These are phyloP conservation scores for Amaranthus tricolor DNA, from an alignment of 179 eudicot genomes.

Conservation along the genomic window DNA sequence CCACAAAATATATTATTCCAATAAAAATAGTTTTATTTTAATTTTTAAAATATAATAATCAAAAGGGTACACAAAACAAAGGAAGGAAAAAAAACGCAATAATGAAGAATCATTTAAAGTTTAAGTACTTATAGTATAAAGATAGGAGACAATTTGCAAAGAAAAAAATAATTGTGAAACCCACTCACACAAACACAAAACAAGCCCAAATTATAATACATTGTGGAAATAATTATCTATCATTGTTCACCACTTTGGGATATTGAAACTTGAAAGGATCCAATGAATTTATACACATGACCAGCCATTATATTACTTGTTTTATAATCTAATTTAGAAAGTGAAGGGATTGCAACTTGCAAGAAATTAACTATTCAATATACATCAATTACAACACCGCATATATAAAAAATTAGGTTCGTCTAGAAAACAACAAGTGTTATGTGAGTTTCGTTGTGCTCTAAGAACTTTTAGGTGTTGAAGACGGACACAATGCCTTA, in stretches of 20 bases:
- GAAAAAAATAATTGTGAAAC: conserved; percentile 14
- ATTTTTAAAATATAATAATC: too few relatives aligned
- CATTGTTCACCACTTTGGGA: conserved; percentile 24
- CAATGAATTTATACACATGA: conserved; percentile 19
- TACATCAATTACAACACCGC: too few relatives aligned
- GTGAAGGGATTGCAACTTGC: too few relatives aligned
- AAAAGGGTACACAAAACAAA: not conserved
- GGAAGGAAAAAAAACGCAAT: not conserved
- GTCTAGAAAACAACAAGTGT: too few relatives aligned
- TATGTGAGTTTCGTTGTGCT: too few relatives aligned
- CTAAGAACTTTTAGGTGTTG: too few relatives aligned
- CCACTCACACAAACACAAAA: conserved; percentile 9
- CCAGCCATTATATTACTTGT: not conserved
- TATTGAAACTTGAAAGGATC: conserved; percentile 19
- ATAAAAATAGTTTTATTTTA: too few relatives aligned
- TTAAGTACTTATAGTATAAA: not conserved
- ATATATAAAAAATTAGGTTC: too few relatives aligned
- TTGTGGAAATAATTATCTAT: conserved; percentile 19
- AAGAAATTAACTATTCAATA: too few relatives aligned
- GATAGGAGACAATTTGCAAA: conserved; percentile 14
- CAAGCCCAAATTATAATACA: not conserved
- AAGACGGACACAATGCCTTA: too few relatives aligned
- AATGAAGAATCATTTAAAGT: not conserved
- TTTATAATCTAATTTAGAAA: too few relatives aligned
- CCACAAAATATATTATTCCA: too few relatives aligned